These are phyloP conservation scores for Scheffersomyces insectosa DNA, from an alignment of 1,139 yeast genomes.

Conservation along the genomic window DNA sequence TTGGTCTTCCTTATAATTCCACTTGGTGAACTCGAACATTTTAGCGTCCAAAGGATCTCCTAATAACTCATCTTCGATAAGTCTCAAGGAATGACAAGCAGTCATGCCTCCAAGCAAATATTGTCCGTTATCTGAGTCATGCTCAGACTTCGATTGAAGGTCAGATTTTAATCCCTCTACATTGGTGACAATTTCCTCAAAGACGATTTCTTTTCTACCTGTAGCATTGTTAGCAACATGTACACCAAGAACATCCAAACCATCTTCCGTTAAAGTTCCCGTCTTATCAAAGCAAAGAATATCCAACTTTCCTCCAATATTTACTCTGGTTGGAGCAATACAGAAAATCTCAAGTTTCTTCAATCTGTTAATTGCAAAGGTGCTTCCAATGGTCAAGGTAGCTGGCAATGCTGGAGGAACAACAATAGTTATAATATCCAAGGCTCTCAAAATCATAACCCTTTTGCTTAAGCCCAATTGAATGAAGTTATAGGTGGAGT, in stretches of 20 bases:
- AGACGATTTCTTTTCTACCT: constrained; percentile 53
- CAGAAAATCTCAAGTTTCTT: constrained; percentile 71
- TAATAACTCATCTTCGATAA: constrained; percentile 73
- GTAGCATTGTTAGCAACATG: constrained; percentile 58
- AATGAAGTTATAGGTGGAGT: constrained; percentile 82
- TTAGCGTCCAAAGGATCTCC: constrained; percentile 94
- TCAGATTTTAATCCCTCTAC: constrained; percentile 24
- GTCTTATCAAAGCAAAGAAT: constrained; percentile 93
- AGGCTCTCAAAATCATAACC: constrained; percentile 79
- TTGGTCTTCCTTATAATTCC: constrained; percentile 71
- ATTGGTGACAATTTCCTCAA: constrained; percentile 43
- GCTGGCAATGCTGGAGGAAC: constrained; percentile 99
- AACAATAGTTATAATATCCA: constrained; percentile 92
- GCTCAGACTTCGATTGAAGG: constrained; percentile 7
- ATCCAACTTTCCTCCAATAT: constrained; percentile 92
- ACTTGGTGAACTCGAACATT: constrained; percentile 87
- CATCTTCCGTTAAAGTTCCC: constrained; percentile 96
- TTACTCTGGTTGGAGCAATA: constrained; percentile 90
- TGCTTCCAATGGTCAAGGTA: constrained; percentile 92
- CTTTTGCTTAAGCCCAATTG: constrained; percentile 68
- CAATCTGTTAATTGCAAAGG: constrained; percentile 81
- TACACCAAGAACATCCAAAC: constrained; percentile 87
- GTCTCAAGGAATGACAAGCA: constrained; percentile 83
- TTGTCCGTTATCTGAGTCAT: constrained; percentile 32
- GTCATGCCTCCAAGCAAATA: constrained; percentile 59